phyloP scores from a whole-genome alignment of 768 basidiomycete genomes.

The Thelephora ganbajun region DNA sequence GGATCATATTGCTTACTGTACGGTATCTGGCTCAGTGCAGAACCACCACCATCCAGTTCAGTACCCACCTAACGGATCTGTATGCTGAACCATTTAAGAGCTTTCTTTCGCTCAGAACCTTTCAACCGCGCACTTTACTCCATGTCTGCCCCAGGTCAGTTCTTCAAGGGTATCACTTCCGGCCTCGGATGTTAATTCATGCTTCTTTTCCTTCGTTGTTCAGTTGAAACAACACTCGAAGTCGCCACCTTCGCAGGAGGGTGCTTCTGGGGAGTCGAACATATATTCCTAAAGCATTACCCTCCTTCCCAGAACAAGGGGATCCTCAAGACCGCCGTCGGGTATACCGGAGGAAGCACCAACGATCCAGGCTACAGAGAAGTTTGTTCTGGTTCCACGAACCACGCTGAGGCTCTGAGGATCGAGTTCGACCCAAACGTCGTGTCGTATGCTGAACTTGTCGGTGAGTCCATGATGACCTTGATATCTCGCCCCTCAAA shows the following conservation, averaged over 20 bases:
- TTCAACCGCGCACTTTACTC: neutral
- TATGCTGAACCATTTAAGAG: neutral
- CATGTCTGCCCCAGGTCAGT: neutral
- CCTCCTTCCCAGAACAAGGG: constrained; percentile 60
- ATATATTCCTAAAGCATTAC: constrained; percentile 72
- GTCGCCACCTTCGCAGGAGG: constrained; percentile 43
- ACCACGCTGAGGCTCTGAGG: constrained; percentile 79
- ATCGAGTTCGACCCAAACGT: constrained; percentile 75
- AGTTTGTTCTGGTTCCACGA: constrained; percentile 72
- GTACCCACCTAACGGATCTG: no score
- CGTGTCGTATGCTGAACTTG: constrained; percentile 74
- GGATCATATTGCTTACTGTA: no score
- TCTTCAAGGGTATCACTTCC: neutral
- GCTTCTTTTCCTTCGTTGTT: neutral
- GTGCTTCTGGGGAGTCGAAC: constrained; percentile 82
- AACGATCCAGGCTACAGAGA: constrained; percentile 50
- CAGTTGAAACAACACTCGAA: constrained; percentile 14
- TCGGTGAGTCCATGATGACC: constrained; percentile 39
- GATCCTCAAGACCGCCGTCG: constrained; percentile 60
- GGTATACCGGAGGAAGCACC: constrained; percentile 64
- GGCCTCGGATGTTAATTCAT: neutral
- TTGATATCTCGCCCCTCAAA: neutral
- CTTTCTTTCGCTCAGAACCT: neutral
- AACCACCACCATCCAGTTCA: no score
- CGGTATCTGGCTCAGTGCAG: no score